Evolutionary conservation across 2,329 filamentous ascomycete genomes (phyloP), one percentile per base, ranked within the genome.

Genomic region (Diaporthe sp.): DNA sequence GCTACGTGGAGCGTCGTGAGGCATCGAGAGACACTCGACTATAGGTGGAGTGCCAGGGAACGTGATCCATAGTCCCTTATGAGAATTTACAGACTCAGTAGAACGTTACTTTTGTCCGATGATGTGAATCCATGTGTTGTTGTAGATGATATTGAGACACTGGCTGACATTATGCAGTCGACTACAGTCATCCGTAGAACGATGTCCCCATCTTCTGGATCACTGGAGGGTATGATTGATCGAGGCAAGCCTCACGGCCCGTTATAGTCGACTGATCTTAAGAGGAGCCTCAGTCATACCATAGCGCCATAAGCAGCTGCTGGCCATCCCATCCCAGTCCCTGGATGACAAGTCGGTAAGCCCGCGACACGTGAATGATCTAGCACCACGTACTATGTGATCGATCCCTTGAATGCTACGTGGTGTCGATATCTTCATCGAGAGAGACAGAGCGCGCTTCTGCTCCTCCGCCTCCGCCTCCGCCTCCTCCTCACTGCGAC

Each of bases 1-100:
- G 49, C 65, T 55, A 70, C 49, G 49, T 55, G 47, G 63, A 39
- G 12, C 39, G 31, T 20, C 22, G 47, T 68, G 63, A 70, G n/a
- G 47, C 65, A 34, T 34, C 15, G 7, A 34, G 34, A 34, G 34
- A 31, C 34, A 39, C 1, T n/a, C 8, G 22, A 20, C 2, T 42
- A 42, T 55, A 47, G 47, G 2, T 42, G 17, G 28, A 1, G 20
- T 55, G 13, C 65, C 34, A 28, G n/a, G 47, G 22, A 55, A 55
- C 22, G 3, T 42, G 34, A 55, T 70, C 47, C 47, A 53, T 68
- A 31, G 31, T 13, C 9, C 6, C 20, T n/a, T 65, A 39, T 65
- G 44, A 51, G 44, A 28, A 10, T 0, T 22, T 22, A 31, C 8
- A 55, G 12, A 28, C 8, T 55, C n/a, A 7, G 15, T 42, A 70